These are phyloP conservation scores for Lycium barbarum DNA, from an alignment of 257 asterid species.

Conservation along the genomic window DNA sequence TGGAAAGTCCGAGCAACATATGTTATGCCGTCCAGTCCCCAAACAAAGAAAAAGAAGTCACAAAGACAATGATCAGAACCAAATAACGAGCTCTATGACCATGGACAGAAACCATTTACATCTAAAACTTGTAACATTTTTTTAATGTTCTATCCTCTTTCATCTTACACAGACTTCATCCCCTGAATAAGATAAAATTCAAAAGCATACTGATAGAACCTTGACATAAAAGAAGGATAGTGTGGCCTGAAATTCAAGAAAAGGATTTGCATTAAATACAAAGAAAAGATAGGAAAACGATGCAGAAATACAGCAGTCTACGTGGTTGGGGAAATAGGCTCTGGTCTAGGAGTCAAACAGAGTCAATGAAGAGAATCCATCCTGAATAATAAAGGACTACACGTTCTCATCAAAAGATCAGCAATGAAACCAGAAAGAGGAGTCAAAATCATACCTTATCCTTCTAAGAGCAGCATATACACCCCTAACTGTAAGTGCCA, in stretches of 20 bases:
- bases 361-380: neutral
- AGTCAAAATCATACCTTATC: constrained; percentile 65
- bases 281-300: neutral
- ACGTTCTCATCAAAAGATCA: constrained; percentile 28
- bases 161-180: neutral
- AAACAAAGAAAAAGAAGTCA: constrained; percentile 1
- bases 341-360: neutral
- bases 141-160: neutral
- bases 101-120: neutral
- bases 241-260: constrained; percentile 9
- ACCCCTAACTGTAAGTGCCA: constrained; percentile 78
- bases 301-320: neutral
- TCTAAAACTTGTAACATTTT: neutral
- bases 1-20: no score
- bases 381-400: neutral
- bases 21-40: neutral
- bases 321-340: constrained; percentile 15
- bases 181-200: constrained; percentile 6
- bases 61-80: constrained; percentile 2
- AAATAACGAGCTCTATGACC: neutral
- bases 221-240: neutral
- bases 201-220: neutral
- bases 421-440: constrained; percentile 29
- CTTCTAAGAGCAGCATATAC: constrained; percentile 68
- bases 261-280: neutral